Evolutionary conservation across 805 yeast genomes (phyloP).

Genomic region (Candida xiaguanensis): DNA sequence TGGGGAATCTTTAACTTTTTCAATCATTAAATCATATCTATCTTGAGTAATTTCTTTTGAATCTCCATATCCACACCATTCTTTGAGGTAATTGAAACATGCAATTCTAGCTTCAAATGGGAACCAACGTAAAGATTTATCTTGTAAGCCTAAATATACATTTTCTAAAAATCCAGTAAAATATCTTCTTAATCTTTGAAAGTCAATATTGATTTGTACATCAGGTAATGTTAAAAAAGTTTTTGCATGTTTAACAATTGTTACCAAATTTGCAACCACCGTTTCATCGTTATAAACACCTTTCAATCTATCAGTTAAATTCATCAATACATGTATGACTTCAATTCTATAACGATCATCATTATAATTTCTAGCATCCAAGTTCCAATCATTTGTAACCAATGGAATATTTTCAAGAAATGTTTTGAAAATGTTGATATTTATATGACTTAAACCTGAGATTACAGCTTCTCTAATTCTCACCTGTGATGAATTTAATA

Average conservation of each 20-base stretch:
- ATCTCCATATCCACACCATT: conserved; percentile 93
- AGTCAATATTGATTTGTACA: conserved; percentile 63
- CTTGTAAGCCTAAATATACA: conserved; percentile 55
- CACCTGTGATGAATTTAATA: conserved; percentile 65
- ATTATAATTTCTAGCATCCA: conserved; percentile 23
- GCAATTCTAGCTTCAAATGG: conserved; percentile 84
- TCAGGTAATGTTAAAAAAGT: conserved; percentile 51
- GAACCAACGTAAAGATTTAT: conserved; percentile 51
- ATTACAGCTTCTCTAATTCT: conserved; percentile 81
- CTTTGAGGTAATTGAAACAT: conserved; percentile 77
- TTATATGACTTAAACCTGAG: conserved; percentile 84
- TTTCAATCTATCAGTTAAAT: conserved; percentile 60
- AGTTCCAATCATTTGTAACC: conserved; percentile 47
- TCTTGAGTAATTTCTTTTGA: conserved; percentile 56
- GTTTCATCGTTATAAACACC: conserved; percentile 58
- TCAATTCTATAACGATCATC: conserved; percentile 64
- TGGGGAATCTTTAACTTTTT: conserved; percentile 38
- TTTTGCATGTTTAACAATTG: conserved; percentile 60
- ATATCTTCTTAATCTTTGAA: conserved; percentile 74
- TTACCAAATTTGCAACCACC: conserved; percentile 61
- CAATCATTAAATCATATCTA: conserved; percentile 58
- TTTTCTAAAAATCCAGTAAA: conserved; percentile 80
- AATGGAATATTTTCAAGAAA: conserved; percentile 73
- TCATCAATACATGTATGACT: conserved; percentile 67
- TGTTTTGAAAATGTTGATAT: conserved; percentile 82